Conservation (phyloP, 1,139 yeast species). For the Yamadazyma triangularis region DNA sequence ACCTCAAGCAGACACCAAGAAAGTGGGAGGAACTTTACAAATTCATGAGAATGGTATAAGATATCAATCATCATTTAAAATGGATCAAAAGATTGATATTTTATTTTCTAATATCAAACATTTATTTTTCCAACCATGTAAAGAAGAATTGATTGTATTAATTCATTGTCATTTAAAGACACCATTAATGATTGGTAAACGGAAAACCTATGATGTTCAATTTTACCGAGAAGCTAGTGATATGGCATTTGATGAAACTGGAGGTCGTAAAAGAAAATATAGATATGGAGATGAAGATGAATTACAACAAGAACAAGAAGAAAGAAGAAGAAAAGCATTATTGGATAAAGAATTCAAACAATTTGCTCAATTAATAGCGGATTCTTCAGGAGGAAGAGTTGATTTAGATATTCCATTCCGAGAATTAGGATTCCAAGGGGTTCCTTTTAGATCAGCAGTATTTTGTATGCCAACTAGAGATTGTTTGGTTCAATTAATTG, state of each 20-base stretch:
- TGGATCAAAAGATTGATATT: conserved; percentile 85
- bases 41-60: conserved; percentile 96
- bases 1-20: conserved; percentile 95
- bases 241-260: conserved; percentile 95
- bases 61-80: conserved; percentile 77
- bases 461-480: conserved; percentile 97
- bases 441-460: conserved; percentile 91
- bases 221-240: conserved; percentile 96
- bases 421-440: conserved; percentile 97
- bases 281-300: conserved; percentile 98
- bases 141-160: conserved; percentile 87
- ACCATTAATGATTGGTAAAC: conserved; percentile 94
- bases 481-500: conserved; percentile 88
- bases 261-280: conserved; percentile 84
- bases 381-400: conserved; percentile 72
- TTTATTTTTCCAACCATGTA: conserved; percentile 91
- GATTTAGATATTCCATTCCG: conserved; percentile 94
- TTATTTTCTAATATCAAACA: conserved; percentile 89
- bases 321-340: conserved; percentile 84
- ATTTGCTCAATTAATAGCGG: conserved; percentile 88
- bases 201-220: conserved; percentile 92
- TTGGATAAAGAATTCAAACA: conserved; percentile 88
- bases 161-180: conserved; percentile 90
- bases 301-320: conserved; percentile 97
- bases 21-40: conserved; percentile 85